These are phyloP conservation scores for Salix purpurea DNA, from an alignment of 345 rosid genomes.

Conservation along the genomic window DNA sequence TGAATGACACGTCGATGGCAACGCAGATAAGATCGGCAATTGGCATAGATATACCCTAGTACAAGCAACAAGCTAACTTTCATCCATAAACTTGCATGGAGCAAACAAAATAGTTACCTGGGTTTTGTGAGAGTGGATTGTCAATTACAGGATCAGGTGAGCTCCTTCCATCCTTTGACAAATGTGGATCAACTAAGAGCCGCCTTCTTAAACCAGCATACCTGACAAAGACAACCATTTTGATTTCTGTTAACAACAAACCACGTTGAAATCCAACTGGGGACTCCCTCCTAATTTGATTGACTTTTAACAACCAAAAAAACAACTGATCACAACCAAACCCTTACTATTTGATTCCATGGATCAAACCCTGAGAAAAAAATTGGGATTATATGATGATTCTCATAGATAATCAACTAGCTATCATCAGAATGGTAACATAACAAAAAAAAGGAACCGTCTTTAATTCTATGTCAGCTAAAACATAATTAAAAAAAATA, in stretches of 20 bases:
- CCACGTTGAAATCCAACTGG: background rate
- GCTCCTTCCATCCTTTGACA: slow-evolving; percentile 51
- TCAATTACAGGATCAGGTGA: slow-evolving; percentile 71
- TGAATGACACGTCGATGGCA: background rate
- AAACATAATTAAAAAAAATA: background rate
- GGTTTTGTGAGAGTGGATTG: slow-evolving; percentile 93
- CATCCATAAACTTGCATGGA: background rate
- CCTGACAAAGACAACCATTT: slow-evolving; percentile 31
- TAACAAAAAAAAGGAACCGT: background rate
- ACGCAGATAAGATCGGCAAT: background rate
- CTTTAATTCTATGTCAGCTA: background rate
- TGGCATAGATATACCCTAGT: background rate
- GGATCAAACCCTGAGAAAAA: background rate
- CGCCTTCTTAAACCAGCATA: slow-evolving; percentile 80
- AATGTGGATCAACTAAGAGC: slow-evolving; percentile 73
- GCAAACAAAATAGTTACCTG: slow-evolving; percentile 47
- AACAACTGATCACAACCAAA: background rate
- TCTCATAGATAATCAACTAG: background rate
- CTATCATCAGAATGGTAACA: background rate
- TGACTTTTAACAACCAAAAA: background rate
- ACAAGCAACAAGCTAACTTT: background rate
- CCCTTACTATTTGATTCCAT: background rate
- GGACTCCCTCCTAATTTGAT: background rate
- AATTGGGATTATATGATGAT: background rate
- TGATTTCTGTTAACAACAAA: background rate